Percentiles rank a stretch among this genome's conserved stretches.
phyloP scores from a whole-genome alignment of 73 alveolate species.

The Paramecium sonneborni region DNA sequence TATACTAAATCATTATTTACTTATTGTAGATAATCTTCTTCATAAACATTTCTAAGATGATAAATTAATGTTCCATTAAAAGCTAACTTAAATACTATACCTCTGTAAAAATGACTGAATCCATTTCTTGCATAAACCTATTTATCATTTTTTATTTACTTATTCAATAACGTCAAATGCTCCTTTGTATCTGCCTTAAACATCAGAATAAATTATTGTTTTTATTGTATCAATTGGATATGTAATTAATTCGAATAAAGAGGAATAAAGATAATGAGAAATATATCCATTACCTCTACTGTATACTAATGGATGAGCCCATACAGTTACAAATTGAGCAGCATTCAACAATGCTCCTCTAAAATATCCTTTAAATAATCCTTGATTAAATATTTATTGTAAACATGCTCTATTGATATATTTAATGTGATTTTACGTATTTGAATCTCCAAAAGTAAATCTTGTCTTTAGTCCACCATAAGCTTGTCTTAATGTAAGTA shows the following conservation, averaged over 20 bases:
- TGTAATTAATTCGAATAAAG: conserved; percentile 50
- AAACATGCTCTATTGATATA: conserved; percentile 49
- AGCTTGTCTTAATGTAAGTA: conserved; percentile 63
- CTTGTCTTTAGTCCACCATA: conserved; percentile 59
- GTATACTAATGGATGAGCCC: conserved; percentile 57
- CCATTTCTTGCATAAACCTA: conserved; percentile 45
- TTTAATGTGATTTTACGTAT: conserved; percentile 16
- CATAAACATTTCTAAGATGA: conserved; percentile 61
- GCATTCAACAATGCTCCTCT: conserved; percentile 62
- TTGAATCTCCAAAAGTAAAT: conserved; percentile 61
- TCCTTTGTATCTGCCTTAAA: conserved; percentile 56
- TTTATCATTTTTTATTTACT: not conserved
- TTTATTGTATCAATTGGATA: conserved; percentile 65
- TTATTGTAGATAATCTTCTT: conserved; percentile 24
- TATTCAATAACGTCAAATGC: conserved; percentile 53
- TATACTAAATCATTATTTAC: not conserved
- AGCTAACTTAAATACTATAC: conserved; percentile 19
- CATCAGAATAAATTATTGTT: conserved; percentile 56
- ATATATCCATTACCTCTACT: conserved; percentile 45
- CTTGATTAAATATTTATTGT: conserved; percentile 56
- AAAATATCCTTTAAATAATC: conserved; percentile 66
- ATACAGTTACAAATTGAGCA: conserved; percentile 35
- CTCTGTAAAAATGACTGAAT: conserved; percentile 47
- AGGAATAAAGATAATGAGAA: conserved; percentile 7
- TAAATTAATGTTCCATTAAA: conserved; percentile 53